phyloP scores from a whole-genome alignment of 495 filamentous ascomycete species.

The Talaromyces proteolyticus region DNA sequence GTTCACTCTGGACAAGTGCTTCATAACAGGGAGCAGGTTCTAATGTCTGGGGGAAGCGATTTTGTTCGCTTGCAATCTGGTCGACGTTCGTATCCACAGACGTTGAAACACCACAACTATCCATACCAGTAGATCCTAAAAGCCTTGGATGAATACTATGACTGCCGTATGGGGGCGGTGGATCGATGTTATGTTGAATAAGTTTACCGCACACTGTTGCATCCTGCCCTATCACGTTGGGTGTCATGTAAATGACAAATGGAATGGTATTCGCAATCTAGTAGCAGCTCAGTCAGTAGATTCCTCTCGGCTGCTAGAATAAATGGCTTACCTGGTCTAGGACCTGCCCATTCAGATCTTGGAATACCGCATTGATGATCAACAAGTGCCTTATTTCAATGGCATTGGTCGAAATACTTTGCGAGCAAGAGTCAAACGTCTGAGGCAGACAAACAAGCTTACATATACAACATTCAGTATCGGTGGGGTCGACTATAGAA shows the following conservation, averaged over 20 bases:
- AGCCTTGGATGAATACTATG: too few relatives aligned
- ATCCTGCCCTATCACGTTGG: slow-evolving; percentile 4
- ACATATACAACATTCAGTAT: slow-evolving; percentile 11
- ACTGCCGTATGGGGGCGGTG: too few relatives aligned
- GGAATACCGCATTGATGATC: slow-evolving; percentile 10
- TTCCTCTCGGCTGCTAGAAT: not conserved
- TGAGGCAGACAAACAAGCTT: slow-evolving; percentile 10
- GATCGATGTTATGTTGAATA: too few relatives aligned
- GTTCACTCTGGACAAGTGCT: too few relatives aligned
- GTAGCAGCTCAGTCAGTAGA: not conserved
- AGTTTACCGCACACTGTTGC: slow-evolving; percentile 1
- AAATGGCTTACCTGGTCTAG: too few relatives aligned
- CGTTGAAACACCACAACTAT: too few relatives aligned
- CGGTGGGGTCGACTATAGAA: not conserved
- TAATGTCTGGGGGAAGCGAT: too few relatives aligned
- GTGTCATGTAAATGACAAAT: slow-evolving; percentile 15
- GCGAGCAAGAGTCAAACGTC: slow-evolving; percentile 11
- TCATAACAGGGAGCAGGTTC: too few relatives aligned
- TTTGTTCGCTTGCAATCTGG: too few relatives aligned
- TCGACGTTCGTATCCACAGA: too few relatives aligned
- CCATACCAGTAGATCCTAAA: too few relatives aligned
- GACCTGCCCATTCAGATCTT: not conserved
- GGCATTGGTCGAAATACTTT: slow-evolving; percentile 8
- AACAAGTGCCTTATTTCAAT: slow-evolving; percentile 15
- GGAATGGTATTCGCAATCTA: slow-evolving; percentile 14